A percentile compares a stretch with the other conserved stretches of the same genome.
These are phyloP conservation scores for Ceratocystis variospora DNA, from an alignment of 2,329 filamentous ascomycete species.

Conservation along the genomic window DNA sequence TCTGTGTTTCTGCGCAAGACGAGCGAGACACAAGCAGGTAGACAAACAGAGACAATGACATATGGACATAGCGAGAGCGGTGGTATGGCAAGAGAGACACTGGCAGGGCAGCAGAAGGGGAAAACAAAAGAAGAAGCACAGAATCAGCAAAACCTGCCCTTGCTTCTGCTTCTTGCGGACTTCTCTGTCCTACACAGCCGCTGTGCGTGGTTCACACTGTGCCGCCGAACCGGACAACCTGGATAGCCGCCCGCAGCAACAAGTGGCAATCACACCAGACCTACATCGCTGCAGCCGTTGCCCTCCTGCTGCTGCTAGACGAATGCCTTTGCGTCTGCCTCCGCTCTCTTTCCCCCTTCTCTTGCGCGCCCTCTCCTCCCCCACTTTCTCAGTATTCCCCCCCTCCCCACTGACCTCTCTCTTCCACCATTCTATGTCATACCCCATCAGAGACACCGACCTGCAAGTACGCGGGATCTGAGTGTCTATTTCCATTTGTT, in stretches of 20 bases:
- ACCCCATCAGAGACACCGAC: slow-evolving; percentile 25
- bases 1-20: background rate
- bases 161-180: background rate
- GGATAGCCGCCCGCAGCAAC: background rate
- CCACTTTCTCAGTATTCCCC: background rate
- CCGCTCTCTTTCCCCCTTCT: background rate
- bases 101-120: background rate
- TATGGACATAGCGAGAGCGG: background rate
- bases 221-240: background rate
- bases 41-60: background rate
- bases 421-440: slow-evolving; percentile 19
- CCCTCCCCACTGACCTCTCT: background rate
- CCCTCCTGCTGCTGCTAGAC: background rate
- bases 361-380: background rate
- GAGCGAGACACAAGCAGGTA: background rate
- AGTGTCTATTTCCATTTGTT: slow-evolving; percentile 7
- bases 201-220: background rate
- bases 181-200: background rate
- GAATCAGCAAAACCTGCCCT: background rate
- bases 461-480: slow-evolving; percentile 25
- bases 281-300: background rate
- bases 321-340: background rate
- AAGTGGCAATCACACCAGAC: background rate
- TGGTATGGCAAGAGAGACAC: background rate
- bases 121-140: background rate